Base-by-base conservation (phyloP, 2,329 filamentous ascomycete genomes). In the Botrytis byssoidea region DNA sequence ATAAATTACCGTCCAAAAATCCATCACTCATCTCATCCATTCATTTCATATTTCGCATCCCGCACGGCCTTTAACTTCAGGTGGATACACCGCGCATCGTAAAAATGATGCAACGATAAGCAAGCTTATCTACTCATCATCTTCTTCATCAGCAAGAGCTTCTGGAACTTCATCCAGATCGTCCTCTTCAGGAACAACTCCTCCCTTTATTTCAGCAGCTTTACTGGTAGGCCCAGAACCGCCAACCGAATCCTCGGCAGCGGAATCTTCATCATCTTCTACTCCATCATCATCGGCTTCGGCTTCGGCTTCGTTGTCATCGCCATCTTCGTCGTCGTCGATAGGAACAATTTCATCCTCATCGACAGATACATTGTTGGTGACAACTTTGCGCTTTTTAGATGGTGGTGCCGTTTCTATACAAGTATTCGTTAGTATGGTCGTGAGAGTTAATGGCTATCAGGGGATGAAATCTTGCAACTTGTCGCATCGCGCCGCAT, bases 301-400 rank as follows among this genome's bases (percentile, higher is more conserved):
- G 40, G 48, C 48, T 55, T 68, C 59, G 59, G 25, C 32, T n/a
- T 63, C 60, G 25, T 63, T 59, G 18, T 69, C 48, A 59, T 69
- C 66, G n/a, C 63, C 44, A 46, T 7, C 48, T 68, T 69, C 66
- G 10, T 55, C 57, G 9, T 71, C 69, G 22, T 65, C 59, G 44
- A 46, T 35, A 51, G 69, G 42, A 37, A 37, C 57, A 44, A 55
- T 29, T 29, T 71, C 44, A 42, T 51, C 29, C 14, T 65, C 59
- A 25, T 71, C 69, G 44, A 65, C 42, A 32, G 69, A n/a, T 25
- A 65, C 10, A 44, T 64, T 32, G 16, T 65, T 51, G n/a, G 42
- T 44, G 69, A 64, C 25, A 12, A 71, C 59, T 70, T 79, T 79
- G 75, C 78, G 78, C 75, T 79, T 80, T 74, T 80, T 80, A n/a